Base-by-base conservation (phyloP, 202 grass and related monocot genomes). In the Panicum hallii region DNA sequence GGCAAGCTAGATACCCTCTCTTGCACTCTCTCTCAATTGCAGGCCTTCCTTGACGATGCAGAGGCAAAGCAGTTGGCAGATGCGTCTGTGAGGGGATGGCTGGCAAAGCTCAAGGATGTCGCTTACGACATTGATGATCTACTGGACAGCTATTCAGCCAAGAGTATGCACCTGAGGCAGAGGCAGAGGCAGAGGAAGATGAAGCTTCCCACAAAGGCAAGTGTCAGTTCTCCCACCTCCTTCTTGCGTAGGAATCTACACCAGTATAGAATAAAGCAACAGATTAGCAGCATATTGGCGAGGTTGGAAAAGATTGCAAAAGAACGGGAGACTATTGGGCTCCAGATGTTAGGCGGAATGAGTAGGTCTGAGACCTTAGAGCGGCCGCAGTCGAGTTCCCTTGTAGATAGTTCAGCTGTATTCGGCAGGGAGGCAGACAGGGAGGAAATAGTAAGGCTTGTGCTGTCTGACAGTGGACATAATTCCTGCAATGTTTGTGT, bases 61-160 rank as follows among this genome's bases (percentile, higher is more conserved):
- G 92, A 94, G 77, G 86, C 72, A 22, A 94, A 90, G 78, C 89
- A 94, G 66, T 36, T 91, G 52, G 36, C 82, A 36, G 87, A 94
- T 77, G 55, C 63, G 2, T 85, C 85, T 4, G 82, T 91, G 76
- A 77, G 79, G 74, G 82, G 69, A 23, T 94, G 92, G 92, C 43
- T 94, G 70, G 86, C 83, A 14, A 90, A 94, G 34, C 92, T 89
- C 71, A 94, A 91, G 73, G 84, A 91, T 44, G 50, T 86, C 7
- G 78, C 90, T n/a, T 94, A 85, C 20, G 87, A 94, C 34, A 45
- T 78, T 36, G 92, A 94, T 84, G 92, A 94, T 86, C 79, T 94
- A 40, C 84, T 94, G 30, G 92, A 94, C 83, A 88, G 83, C n/a
- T 87, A 80, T 60, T 70, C 78, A 7, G 67, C 92, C 87, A 83